Base-by-base conservation (phyloP, 768 basidiomycete species). In the Crassisporium funariophilum region DNA sequence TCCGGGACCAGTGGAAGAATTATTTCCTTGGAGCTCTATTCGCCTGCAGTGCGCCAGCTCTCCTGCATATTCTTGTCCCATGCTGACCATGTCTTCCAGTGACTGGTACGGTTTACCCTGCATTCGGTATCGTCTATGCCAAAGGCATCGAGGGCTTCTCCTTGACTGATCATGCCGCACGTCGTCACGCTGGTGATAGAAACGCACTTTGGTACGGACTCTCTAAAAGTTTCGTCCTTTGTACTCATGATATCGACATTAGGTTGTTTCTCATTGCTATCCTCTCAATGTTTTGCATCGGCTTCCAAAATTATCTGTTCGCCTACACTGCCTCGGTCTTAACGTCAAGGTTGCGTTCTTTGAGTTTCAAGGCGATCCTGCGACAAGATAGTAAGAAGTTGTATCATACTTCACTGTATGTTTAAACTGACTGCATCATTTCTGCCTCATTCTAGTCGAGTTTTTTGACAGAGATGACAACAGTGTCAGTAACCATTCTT, bases 391-490 rank as follows among this genome's bases (percentile, higher is more conserved):
- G 88, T 82, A 57, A 68, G 79, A 79, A 13, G 12, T 21, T 17
- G n/a, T 11, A 16, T 17, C 5, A 16, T 27, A 9, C 17, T 5
- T 21, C 7, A 21, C 13, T 6, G n/a, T 11, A 5, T 10, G 5
- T 4, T 23, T 17, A 3, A 22, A 16, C 39, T 64, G 41, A 51
- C 35, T n/a, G n/a, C n/a, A n/a, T n/a, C n/a, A 13, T 9, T 39
- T 46, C 44, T n/a, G n/a, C 38, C 13, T n/a, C 35, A 46, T 44
- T 39, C 20, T 50, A 87, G 84, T 91, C 56, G 86, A 85, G 50
- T 95, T 85, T 74, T 97, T 95, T 48, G 93, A 97, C 67, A 83
- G 81, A 67, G 90, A 92, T 19, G 81, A 84, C 65, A 83, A 97
- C 62, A 88, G 75, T 47, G 84, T 84, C 63, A 56, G 81, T 68